Percentiles rank a stretch among this genome's conserved stretches.
Evolutionary conservation across 345 rosid species (phyloP).

Genomic region (Eucalyptus curtisii): DNA sequence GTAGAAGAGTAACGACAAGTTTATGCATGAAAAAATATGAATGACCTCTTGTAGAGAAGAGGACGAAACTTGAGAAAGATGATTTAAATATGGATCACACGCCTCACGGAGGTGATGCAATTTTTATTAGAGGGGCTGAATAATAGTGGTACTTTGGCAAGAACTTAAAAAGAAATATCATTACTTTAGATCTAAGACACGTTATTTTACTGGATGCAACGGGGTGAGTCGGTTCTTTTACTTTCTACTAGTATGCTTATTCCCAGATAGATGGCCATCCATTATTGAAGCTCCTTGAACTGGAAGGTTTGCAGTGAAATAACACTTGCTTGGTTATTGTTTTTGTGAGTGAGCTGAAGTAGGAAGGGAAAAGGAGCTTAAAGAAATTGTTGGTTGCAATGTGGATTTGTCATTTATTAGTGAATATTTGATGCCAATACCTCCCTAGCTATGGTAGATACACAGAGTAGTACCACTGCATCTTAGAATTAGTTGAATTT

Average conservation of each 20-base stretch:
- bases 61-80: background rate
- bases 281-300: background rate
- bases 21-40: background rate
- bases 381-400: background rate
- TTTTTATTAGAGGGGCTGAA: background rate
- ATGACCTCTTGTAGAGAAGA: background rate
- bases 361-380: background rate
- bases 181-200: background rate
- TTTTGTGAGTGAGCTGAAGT: background rate
- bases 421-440: background rate
- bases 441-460: background rate
- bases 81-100: background rate
- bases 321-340: background rate
- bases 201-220: background rate
- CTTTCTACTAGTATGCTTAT: background rate
- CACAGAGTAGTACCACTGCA: background rate
- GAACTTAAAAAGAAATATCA: background rate
- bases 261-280: background rate
- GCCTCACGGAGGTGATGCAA: background rate
- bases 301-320: background rate
- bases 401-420: background rate
- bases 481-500: background rate
- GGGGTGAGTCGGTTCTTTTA: background rate
- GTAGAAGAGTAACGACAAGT: background rate
- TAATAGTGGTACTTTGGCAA: background rate